A percentile compares a stretch with the other conserved stretches of the same genome.
These are phyloP conservation scores for Pythium inflatum DNA, from an alignment of 352 stramenopile genomes.

Conservation along the genomic window DNA sequence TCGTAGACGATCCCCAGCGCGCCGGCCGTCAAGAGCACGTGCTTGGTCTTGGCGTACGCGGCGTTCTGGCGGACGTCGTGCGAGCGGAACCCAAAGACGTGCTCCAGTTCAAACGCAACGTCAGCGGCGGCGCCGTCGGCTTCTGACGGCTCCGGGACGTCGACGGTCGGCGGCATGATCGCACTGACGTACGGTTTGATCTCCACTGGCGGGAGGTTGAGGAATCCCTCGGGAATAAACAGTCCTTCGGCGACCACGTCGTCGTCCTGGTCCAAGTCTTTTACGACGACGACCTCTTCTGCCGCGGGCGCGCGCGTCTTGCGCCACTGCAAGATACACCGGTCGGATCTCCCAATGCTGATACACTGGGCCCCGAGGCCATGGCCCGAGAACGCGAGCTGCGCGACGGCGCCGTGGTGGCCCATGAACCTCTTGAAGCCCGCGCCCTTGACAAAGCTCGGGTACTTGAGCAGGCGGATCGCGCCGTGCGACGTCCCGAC, in stretches of 20 bases:
- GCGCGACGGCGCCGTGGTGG: constrained; percentile 53
- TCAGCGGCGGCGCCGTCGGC: constrained; percentile 42
- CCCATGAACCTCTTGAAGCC: constrained; percentile 65
- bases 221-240: constrained; percentile 60
- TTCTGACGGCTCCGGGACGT: constrained; percentile 40
- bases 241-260: constrained; percentile 57
- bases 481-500: constrained; percentile 56
- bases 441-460: constrained; percentile 56
- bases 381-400: constrained; percentile 50
- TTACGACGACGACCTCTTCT: constrained; percentile 36
- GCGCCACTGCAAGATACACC: constrained; percentile 75
- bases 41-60: constrained; percentile 67
- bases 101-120: constrained; percentile 59
- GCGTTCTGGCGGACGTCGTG: constrained; percentile 67
- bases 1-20: constrained; percentile 76
- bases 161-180: constrained; percentile 56
- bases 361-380: constrained; percentile 49
- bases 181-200: constrained; percentile 72
- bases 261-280: constrained; percentile 58
- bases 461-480: constrained; percentile 65
- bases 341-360: constrained; percentile 59
- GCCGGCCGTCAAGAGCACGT: constrained; percentile 64
- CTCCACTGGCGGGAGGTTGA: constrained; percentile 54
- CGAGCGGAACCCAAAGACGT: constrained; percentile 64
- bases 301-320: constrained; percentile 36